phyloP scores from a whole-genome alignment of 495 filamentous ascomycete species.

The Talaromyces proteolyticus region DNA sequence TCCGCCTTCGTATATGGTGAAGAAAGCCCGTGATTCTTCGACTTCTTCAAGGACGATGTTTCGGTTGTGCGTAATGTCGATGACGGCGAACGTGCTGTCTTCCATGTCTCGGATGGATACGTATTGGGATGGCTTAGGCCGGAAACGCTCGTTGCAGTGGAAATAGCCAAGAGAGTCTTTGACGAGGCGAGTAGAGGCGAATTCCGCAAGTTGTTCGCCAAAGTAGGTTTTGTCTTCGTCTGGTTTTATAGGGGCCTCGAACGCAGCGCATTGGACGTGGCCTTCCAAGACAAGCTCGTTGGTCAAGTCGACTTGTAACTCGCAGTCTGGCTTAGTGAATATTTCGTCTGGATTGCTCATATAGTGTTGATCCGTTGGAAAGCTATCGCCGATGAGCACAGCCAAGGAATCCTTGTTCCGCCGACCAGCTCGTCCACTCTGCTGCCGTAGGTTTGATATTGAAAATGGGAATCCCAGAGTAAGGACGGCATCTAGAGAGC shows the following conservation, averaged over 20 bases:
- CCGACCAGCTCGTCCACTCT: constrained; percentile 88
- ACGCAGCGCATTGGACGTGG: constrained; percentile 92
- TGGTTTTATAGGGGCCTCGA: constrained; percentile 85
- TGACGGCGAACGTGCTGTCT: constrained; percentile 87
- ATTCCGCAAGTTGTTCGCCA: constrained; percentile 60
- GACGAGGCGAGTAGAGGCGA: constrained; percentile 72
- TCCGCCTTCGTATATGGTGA: constrained; percentile 94
- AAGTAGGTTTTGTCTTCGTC: constrained; percentile 76
- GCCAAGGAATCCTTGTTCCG: constrained; percentile 92
- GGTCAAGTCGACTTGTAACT: constrained; percentile 80
- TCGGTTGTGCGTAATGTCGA: constrained; percentile 76
- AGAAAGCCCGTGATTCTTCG: constrained; percentile 91
- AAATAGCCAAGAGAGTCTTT: constrained; percentile 74
- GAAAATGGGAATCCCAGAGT: constrained; percentile 94
- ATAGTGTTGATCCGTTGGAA: constrained; percentile 90
- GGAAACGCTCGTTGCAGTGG: constrained; percentile 84
- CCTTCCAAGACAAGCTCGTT: constrained; percentile 91
- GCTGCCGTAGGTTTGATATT: constrained; percentile 89
- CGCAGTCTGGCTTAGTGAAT: constrained; percentile 88
- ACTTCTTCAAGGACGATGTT: constrained; percentile 91
- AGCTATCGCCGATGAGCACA: constrained; percentile 85
- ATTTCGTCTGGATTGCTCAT: constrained; percentile 96
- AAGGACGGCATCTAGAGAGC: constrained; percentile 88
- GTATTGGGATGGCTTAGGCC: constrained; percentile 73
- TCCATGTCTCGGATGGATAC: constrained; percentile 91